Percentiles rank a stretch among this genome's conserved stretches.
phyloP scores from a whole-genome alignment of 345 rosid species.

The Brassica incana region DNA sequence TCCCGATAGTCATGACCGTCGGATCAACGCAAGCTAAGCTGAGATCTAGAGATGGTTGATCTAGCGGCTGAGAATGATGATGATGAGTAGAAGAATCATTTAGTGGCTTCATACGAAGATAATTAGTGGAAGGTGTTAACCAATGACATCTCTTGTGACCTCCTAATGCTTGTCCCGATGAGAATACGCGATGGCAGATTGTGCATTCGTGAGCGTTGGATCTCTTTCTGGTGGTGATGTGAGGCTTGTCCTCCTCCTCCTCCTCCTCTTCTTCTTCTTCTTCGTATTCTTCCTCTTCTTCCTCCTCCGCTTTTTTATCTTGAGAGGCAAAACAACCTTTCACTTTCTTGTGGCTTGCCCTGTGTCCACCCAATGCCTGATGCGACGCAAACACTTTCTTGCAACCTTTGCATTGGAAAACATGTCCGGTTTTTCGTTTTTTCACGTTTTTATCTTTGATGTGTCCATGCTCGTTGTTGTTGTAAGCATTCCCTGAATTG shows the following conservation, averaged over 20 bases:
- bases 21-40: slow-evolving; percentile 41
- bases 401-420: slow-evolving; percentile 95
- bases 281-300: slow-evolving; percentile 33
- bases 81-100: slow-evolving; percentile 9
- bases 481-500: slow-evolving; percentile 46
- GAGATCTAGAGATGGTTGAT: slow-evolving; percentile 41
- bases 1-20: slow-evolving; percentile 22
- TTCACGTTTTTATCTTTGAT: slow-evolving; percentile 31
- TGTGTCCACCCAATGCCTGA: slow-evolving; percentile 98
- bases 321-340: slow-evolving; percentile 87
- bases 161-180: slow-evolving; percentile 94
- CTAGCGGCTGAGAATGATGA: slow-evolving; percentile 11
- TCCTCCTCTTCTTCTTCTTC: slow-evolving; percentile 31
- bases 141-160: slow-evolving; percentile 99
- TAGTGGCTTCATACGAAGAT: slow-evolving; percentile 35
- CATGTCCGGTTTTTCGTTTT: slow-evolving; percentile 43
- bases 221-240: slow-evolving; percentile 19
- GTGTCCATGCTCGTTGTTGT: slow-evolving; percentile 3
- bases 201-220: slow-evolving; percentile 92
- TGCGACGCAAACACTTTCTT: slow-evolving; percentile 97
- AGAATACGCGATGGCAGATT: slow-evolving; percentile 84
- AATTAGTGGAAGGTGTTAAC: slow-evolving; percentile 63
- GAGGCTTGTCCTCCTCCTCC: slow-evolving; percentile 32
- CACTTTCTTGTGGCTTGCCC: slow-evolving; percentile 99
- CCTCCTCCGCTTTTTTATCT: slow-evolving; percentile 34